phyloP scores from a whole-genome alignment of 164 flowering plant species.

The Santalum album region DNA sequence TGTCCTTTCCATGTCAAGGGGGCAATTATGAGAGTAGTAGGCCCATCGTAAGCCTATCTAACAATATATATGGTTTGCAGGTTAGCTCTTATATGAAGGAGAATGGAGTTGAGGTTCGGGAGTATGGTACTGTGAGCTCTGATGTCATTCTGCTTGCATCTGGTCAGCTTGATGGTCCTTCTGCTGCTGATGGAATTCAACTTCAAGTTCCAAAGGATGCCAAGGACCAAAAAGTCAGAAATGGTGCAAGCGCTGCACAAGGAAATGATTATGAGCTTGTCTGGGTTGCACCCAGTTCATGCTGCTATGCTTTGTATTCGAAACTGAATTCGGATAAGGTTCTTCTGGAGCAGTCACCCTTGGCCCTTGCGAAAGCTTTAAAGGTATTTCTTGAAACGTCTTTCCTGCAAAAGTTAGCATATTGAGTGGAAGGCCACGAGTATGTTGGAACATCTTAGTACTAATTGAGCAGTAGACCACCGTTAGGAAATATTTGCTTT shows the following conservation, averaged over 20 bases:
- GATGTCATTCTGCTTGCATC: constrained; percentile 71
- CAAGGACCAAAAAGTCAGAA: constrained; percentile 5
- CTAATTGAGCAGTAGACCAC: too few species aligned
- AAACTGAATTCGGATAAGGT: constrained; percentile 57
- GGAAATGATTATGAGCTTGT: constrained; percentile 24
- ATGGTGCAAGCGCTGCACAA: constrained; percentile 17
- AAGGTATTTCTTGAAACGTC: constrained; percentile 41
- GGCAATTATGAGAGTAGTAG: too few species aligned
- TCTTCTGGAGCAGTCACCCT: constrained; percentile 70
- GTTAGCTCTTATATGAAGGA: constrained; percentile 43
- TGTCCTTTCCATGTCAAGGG: too few species aligned
- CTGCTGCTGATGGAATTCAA: constrained; percentile 12
- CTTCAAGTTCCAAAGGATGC: constrained; percentile 6
- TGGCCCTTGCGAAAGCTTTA: constrained; percentile 88
- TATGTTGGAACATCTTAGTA: too few species aligned
- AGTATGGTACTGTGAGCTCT: constrained; percentile 59
- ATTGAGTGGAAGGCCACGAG: background rate
- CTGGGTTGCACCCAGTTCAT: constrained; percentile 78
- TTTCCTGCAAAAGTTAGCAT: background rate
- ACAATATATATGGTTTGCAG: constrained; percentile 23
- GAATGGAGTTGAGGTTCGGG: constrained; percentile 65
- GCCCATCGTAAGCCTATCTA: too few species aligned
- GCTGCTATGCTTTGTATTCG: constrained; percentile 84
- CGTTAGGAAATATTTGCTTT: background rate
- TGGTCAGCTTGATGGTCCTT: constrained; percentile 34